These are phyloP conservation scores for Sugiyamaella castrensis DNA, from an alignment of 1,139 yeast genomes.

Conservation along the genomic window DNA sequence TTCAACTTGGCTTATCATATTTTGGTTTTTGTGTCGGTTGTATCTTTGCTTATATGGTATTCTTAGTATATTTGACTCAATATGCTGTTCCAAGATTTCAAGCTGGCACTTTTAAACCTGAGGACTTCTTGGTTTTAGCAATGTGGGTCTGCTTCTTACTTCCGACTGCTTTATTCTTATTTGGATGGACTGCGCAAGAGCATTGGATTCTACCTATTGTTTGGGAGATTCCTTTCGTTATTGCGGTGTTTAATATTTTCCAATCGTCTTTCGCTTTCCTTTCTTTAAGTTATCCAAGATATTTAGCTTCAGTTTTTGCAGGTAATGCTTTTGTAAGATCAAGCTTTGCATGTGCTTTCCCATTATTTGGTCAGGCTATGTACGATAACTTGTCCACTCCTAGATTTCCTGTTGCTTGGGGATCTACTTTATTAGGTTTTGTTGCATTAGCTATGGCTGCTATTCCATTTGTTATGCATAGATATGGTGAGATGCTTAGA, in stretches of 20 bases:
- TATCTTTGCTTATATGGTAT: constrained; percentile 25
- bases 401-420: constrained; percentile 55
- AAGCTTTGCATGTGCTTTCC: constrained; percentile 53
- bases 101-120: constrained; percentile 20
- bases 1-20: constrained; percentile 50
- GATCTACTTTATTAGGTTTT: constrained; percentile 49
- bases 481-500: constrained; percentile 56
- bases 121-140: constrained; percentile 18
- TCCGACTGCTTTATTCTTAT: constrained; percentile 48
- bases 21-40: constrained; percentile 48
- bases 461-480: constrained; percentile 56
- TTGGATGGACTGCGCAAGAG: constrained; percentile 59
- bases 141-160: constrained; percentile 51
- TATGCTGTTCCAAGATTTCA: constrained; percentile 15
- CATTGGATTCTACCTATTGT: constrained; percentile 82
- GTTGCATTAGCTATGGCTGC: constrained; percentile 44
- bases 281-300: constrained; percentile 71
- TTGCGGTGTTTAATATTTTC: constrained; percentile 69
- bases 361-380: constrained; percentile 52
- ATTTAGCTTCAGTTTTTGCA: constrained; percentile 56
- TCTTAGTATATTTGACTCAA: constrained; percentile 16
- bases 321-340: constrained; percentile 52
- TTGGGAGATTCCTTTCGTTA: constrained; percentile 74
- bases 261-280: constrained; percentile 70
- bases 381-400: constrained; percentile 45